Evolutionary conservation across 257 asterid species (phyloP), one percentile per base, ranked within the genome.

Genomic region (Plantago ovata): DNA sequence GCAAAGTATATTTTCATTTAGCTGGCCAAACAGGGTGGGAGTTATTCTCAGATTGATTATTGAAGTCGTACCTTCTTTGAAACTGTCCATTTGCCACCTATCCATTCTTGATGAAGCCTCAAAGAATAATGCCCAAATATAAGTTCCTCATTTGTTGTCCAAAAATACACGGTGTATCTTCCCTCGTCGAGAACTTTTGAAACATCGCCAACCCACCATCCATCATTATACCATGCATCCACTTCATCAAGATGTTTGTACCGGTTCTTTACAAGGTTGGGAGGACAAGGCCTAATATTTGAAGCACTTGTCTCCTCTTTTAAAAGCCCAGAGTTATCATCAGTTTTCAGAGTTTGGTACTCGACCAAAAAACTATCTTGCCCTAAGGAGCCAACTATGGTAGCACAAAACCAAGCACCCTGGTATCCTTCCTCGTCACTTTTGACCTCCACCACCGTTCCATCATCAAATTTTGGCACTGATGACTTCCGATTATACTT

Each of bases 141-240:
- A 53, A 81, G 39, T 47, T 79, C 79, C 70, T 86, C 89, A 38
- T 83, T 59, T 10, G 90, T 75, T 3, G 71, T 65, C 75, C 76
- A 65, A 66, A 83, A 86, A 71, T 81, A 81, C 19, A 86, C 84
- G 0, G 50, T 63, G 60, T 81, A 86, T 53, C 64, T 74, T 10
- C 47, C 40, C 63, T 60, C 78, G 51, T 64, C 84, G 49, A 75
- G 71, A 66, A 77, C 77, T 71, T 68, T 72, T 50, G 81, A 71
- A 52, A 83, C 64, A 56, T 81, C 53, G 43, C 92, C 95, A 51
- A 69, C 79, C 95, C 95, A 86, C 95, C 95, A 86, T 28, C 93
- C 95, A 3, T 83, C 89, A 13, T 83, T 79, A 45, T 75, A 77
- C 87, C 91, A 82, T 22, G 84, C 85, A 46, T 86, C 93, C 61